Conservation (phyloP, 768 basidiomycete genomes). For the Dioszegia aurantiaca region DNA sequence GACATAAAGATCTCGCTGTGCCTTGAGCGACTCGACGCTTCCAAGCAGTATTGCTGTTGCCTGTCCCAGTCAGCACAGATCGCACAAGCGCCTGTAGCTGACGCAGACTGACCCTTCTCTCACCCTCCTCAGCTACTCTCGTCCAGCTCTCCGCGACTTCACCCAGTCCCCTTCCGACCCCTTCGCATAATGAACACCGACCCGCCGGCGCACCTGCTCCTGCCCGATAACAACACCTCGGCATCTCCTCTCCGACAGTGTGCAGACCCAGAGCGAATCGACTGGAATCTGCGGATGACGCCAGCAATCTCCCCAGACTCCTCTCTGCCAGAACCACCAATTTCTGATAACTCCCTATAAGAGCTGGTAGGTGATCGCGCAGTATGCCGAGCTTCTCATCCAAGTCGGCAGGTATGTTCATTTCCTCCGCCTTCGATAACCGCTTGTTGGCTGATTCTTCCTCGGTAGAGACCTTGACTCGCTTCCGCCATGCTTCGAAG, state of each 20-base stretch:
- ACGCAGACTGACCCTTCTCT: slow-evolving; percentile 39
- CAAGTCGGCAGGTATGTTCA: slow-evolving; percentile 86
- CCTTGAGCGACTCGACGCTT: slow-evolving; percentile 56
- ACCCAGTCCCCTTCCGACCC: slow-evolving; percentile 67
- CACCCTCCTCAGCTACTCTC: slow-evolving; percentile 41
- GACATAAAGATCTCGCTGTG: slow-evolving; percentile 79
- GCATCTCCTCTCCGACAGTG: slow-evolving; percentile 56
- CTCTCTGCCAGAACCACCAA: slow-evolving; percentile 83
- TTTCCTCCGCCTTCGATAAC: slow-evolving; percentile 64
- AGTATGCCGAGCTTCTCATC: slow-evolving; percentile 79
- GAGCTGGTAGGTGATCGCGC: slow-evolving; percentile 67
- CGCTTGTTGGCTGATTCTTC: slow-evolving; percentile 68
- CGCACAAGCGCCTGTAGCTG: background rate
- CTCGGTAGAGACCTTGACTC: slow-evolving; percentile 69
- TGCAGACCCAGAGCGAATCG: slow-evolving; percentile 78
- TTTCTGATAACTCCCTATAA: slow-evolving; percentile 89
- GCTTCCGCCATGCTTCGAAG: slow-evolving; percentile 84
- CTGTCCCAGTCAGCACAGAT: slow-evolving; percentile 10
- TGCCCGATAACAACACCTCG: slow-evolving; percentile 68
- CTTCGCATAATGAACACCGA: slow-evolving; percentile 73
- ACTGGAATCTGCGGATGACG: slow-evolving; percentile 82
- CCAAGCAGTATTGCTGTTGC: slow-evolving; percentile 22
- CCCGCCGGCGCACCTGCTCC: slow-evolving; percentile 54
- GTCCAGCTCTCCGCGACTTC: slow-evolving; percentile 45
- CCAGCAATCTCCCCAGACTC: slow-evolving; percentile 82